Evolutionary conservation across 2,329 filamentous ascomycete species (phyloP), one percentile per base, ranked within the genome.

Genomic region (Penicillium thymicola): DNA sequence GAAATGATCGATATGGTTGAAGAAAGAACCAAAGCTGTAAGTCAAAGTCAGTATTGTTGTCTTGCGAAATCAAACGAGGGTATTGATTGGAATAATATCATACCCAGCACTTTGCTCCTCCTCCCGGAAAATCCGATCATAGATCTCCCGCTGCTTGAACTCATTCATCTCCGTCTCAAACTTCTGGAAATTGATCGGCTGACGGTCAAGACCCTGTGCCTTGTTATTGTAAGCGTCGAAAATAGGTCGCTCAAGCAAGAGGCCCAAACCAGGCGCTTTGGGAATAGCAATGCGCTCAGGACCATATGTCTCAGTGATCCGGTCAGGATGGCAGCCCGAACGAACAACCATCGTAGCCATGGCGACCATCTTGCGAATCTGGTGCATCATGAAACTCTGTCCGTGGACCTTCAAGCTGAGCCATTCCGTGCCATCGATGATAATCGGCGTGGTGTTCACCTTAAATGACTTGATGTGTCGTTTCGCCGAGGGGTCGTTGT

Each of bases 331-430:
- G n/a, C 87, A 87, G 49, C 91, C 94, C 72, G 89, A 95, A 37
- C 94, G 87, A 7, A 95, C 88, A 6, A 93, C 80, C 58, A 99
- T 81, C 34, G 90, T 86, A 9, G 86, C 90, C 88, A 99, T 92
- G 55, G 90, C 91, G 16, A 99, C 90, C 94, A 99, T 97, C 77
- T 97, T 99, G 69, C 94, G 88, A 75, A 99, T 99, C 78, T 99
- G 94, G 75, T 99, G 94, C 94, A 99, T 99, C 94, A 99, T 99
- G 82, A 99, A 99, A 70, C 89, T 93, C 76, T 99, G 94, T 0
- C 94, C 94, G 75, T 99, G 94, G 25, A 99, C 92, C 72, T 96
- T 96, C 64, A 97, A 81, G 42, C 89, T 94, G 5, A 99, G 81
- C 94, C 94, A 99, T 78, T 99, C 89, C 2, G 92, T 97, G 70